These are phyloP conservation scores for Nicotiana sylvestris DNA, from an alignment of 257 asterid genomes.

Conservation along the genomic window DNA sequence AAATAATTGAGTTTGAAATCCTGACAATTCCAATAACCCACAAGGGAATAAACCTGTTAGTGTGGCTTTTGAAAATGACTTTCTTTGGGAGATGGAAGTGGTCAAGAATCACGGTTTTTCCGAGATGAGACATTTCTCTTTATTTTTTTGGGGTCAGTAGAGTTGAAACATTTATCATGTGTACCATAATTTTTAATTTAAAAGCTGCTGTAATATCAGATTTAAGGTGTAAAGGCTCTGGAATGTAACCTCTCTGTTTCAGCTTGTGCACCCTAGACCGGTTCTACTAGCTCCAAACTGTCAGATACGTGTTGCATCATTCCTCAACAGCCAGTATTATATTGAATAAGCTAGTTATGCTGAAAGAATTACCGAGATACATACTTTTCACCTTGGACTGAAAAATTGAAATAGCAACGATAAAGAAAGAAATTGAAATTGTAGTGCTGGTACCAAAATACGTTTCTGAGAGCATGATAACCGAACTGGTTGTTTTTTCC, in stretches of 20 bases:
- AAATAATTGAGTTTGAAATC: slow-evolving; percentile 26
- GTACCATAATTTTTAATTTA: background rate
- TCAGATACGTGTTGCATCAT: background rate
- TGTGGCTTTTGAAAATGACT: background rate
- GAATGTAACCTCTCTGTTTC: background rate
- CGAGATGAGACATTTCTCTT: background rate
- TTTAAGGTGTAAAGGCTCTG: background rate
- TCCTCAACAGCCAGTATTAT: background rate
- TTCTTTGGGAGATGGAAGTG: background rate
- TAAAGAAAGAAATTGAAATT: background rate
- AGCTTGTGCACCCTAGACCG: background rate
- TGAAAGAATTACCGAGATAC: background rate
- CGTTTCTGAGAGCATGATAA: background rate
- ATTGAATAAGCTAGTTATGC: background rate
- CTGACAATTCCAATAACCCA: background rate
- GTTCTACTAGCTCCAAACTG: background rate
- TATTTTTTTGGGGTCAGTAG: background rate
- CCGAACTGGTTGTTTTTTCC: background rate
- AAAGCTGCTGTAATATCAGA: background rate
- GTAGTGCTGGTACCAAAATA: background rate
- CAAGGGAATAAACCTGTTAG: background rate
- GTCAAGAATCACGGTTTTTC: background rate
- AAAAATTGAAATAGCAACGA: background rate
- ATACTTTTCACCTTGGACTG: background rate
- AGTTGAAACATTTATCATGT: background rate